Base-by-base conservation (phyloP, 495 filamentous ascomycete genomes). In the Talaromyces nanjingensis region DNA sequence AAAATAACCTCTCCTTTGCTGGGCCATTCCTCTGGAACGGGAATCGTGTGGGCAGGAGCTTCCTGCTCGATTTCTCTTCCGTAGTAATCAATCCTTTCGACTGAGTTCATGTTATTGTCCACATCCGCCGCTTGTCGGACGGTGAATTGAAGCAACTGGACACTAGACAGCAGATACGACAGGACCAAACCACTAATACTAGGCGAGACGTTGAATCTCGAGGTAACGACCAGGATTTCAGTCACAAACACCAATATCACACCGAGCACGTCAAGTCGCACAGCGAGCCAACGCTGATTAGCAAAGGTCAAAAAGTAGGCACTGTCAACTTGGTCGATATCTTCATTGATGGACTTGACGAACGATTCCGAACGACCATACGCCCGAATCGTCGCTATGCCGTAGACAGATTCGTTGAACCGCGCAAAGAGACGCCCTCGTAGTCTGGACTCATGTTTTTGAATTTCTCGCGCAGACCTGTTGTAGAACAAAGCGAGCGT, bases 31-130 rank as follows among this genome's bases (percentile, higher is more conserved):
- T 47, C 49, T 2, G 67, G 65, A 25, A 62, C 60, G 11, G 25
- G 25, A 18, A 62, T 6, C 2, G 60, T 62, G 33, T 70, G 60
- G 42, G 63, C 16, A 52, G 60, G 60, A 12, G 60, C 60, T 34
- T 62, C 60, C 29, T 62, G 60, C 45, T 62, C 60, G 37, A 63
- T 66, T 12, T 24, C 55, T 56, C 31, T 27, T 59, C 42, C 60
- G 27, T 89, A 90, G 70, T 89, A 86, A 6, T 89, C 75, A 53
- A 90, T 85, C 34, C 88, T 76, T 70, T 91, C 88, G 6, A 84
- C 84, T 22, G 85, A 79, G 64, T 89, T 89, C 88, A 91, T 90
- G 67, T 86, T 83, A 4, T 89, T 72, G 67, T 91, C 88, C 1
- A 87, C 70, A 63, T 84, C 84, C 6, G 87, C 80, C 65, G 86